Base-by-base conservation (phyloP, 2,329 filamentous ascomycete genomes). In the Arthroderma uncinatum region DNA sequence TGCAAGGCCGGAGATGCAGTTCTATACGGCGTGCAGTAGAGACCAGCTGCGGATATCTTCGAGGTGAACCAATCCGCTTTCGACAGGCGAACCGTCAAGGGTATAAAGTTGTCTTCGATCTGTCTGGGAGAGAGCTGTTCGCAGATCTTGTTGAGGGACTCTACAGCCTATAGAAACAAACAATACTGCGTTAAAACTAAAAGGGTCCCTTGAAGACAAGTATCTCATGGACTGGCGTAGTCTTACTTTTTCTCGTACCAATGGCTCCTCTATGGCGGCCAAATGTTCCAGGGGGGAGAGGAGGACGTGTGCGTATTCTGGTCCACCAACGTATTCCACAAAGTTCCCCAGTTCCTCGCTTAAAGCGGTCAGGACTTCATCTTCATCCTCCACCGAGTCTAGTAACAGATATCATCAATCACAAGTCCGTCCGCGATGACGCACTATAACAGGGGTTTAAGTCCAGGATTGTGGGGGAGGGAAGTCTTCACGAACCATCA, bases 21-120 rank as follows among this genome's bases (percentile, higher is more conserved):
- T 67, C 85, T 86, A 79, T 98, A 98, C 63, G 93, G 92, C 53
- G 85, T 83, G 71, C 88, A 93, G 78, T 92, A 98, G 62, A 98
- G 86, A 62, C 93, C 93, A 63, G 92, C 95, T 61, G 92, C 93
- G 33, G 93, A 98, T 63, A 98, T 93, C 78, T 97, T 98, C 63
- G 93, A 97, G 58, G 93, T 98, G 75, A 98, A 98, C 93, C 93
- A 98, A 76, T 98, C 93, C 75, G 93, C 93, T 81, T 97, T 98
- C 63, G 93, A 94, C 61, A 98, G 87, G 70, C 93, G 89, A 69
- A 95, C 83, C 59, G 91, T 91, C 69, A 98, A 85, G 61, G 93
- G 93, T 65, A 98, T 92, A 77, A 97, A 97, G 75, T 91, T 88
- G 68, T 96, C 89, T 79, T 98, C 93, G 70, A 97, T 86, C 78